A percentile compares a stretch with the other conserved stretches of the same genome.
Evolutionary conservation across 2,329 filamentous ascomycete species (phyloP).

Genomic region (Cordyceps javanica): DNA sequence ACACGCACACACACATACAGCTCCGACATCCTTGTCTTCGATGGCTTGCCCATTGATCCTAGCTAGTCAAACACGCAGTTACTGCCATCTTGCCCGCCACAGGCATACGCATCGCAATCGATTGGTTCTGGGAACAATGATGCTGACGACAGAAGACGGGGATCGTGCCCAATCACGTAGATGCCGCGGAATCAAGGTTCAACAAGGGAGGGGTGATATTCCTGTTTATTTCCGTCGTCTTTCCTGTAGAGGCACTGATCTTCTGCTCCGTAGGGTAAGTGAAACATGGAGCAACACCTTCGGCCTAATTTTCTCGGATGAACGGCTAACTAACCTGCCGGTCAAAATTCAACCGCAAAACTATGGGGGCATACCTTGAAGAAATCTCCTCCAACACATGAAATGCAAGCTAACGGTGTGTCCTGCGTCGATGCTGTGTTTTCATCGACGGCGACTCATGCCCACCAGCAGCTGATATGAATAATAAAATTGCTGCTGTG

Average conservation of each 20-base stretch:
- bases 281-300: neutral
- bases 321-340: neutral
- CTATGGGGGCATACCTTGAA: neutral
- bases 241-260: neutral
- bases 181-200: neutral
- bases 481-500: neutral
- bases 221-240: neutral
- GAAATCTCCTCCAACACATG: neutral
- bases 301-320: slow-evolving; percentile 2
- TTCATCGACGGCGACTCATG: neutral
- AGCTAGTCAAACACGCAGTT: neutral
- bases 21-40: neutral
- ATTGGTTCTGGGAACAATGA: neutral
- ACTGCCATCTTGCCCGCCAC: slow-evolving; percentile 3
- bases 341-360: neutral
- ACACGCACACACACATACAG: too few relatives aligned
- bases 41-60: neutral
- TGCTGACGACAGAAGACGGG: neutral
- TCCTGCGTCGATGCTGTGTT: neutral
- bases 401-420: neutral
- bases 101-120: neutral
- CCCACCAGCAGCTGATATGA: neutral
- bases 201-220: neutral
- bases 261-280: neutral
- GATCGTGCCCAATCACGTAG: slow-evolving; percentile 1